Evolutionary conservation across 495 filamentous ascomycete genomes (phyloP).

Genomic region (Neohortaea acidophila): DNA sequence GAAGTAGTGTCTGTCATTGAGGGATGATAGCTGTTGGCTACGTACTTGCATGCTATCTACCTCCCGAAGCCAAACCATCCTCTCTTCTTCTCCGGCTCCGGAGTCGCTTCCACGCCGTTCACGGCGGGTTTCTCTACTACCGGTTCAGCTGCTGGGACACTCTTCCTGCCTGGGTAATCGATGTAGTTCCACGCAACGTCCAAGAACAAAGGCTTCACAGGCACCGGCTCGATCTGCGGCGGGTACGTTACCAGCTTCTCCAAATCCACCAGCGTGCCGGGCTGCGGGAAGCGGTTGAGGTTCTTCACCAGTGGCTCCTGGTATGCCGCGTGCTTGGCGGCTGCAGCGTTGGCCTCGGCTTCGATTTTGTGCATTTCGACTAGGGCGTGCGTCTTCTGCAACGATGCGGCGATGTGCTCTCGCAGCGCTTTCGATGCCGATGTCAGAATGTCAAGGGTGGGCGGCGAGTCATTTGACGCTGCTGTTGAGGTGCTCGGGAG

Average conservation of each 20-base stretch:
- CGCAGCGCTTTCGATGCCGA: constrained; percentile 41
- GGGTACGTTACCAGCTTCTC: constrained; percentile 74
- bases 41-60: too few relatives aligned
- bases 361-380: constrained; percentile 57
- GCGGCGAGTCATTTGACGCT: constrained; percentile 25
- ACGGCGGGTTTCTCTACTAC: constrained; percentile 17
- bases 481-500: constrained; percentile 1
- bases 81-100: constrained; percentile 33
- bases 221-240: constrained; percentile 63
- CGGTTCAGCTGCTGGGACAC: constrained; percentile 8
- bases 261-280: constrained; percentile 45
- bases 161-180: constrained; percentile 59
- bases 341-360: constrained; percentile 23
- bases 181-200: constrained; percentile 98
- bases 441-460: constrained; percentile 44
- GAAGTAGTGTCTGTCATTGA: too few relatives aligned
- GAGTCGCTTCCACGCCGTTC: constrained; percentile 22
- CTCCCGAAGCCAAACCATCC: constrained; percentile 88
- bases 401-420: constrained; percentile 45
- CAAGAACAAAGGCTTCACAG: constrained; percentile 90
- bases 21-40: too few relatives aligned
- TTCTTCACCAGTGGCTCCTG: constrained; percentile 48
- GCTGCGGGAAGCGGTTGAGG: constrained; percentile 55
- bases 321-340: constrained; percentile 20
- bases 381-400: constrained; percentile 64